phyloP scores from a whole-genome alignment of 73 alveolate species.

The Uronychia binucleata region DNA sequence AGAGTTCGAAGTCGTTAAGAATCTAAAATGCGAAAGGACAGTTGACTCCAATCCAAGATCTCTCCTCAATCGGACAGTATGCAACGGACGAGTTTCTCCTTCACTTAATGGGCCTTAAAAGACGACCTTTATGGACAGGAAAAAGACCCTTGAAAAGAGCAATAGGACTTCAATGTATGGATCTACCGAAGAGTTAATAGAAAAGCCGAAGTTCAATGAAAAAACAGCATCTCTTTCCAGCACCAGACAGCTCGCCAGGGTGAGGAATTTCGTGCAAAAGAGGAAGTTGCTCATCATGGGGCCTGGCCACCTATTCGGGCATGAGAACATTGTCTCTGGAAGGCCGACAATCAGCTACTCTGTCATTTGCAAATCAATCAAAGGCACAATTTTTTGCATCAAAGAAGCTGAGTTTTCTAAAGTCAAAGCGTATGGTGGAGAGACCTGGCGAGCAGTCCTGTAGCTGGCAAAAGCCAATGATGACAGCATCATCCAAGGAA shows the following conservation, averaged over 20 bases:
- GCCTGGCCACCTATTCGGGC: neutral
- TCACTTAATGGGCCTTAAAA: no score
- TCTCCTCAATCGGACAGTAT: neutral
- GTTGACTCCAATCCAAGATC: neutral
- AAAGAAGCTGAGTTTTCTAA: neutral
- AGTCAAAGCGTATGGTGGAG: neutral
- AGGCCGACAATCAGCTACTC: neutral
- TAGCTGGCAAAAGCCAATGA: neutral
- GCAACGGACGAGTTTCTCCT: neutral
- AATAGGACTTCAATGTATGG: no score
- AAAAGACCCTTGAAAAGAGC: no score
- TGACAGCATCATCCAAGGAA: neutral
- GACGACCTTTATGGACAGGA: neutral
- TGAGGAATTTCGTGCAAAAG: neutral
- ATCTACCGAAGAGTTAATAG: neutral
- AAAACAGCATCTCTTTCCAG: neutral
- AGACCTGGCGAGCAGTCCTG: neutral
- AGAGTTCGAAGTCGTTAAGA: neutral
- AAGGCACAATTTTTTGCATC: neutral
- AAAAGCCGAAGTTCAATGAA: neutral
- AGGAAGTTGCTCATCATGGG: neutral
- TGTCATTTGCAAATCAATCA: neutral
- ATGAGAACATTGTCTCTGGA: neutral
- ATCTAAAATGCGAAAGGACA: neutral
- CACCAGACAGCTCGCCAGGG: neutral